A percentile compares a stretch with the other conserved stretches of the same genome.
phyloP scores from a whole-genome alignment of 2,329 filamentous ascomycete species.

The Colletotrichum liaoningense region DNA sequence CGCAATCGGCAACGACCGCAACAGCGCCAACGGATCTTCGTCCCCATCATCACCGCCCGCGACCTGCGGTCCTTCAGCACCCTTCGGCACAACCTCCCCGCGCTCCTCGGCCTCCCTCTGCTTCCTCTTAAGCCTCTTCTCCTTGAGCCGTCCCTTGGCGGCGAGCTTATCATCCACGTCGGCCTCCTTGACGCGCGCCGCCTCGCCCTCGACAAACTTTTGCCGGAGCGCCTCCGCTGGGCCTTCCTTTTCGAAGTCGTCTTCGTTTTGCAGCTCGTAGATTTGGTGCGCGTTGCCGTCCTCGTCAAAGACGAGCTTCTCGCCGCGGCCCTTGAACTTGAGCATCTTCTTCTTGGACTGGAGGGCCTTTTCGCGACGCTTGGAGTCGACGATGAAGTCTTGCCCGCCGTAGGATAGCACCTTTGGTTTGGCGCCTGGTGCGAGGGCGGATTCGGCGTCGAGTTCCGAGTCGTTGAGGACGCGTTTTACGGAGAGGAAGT shows the following conservation, averaged over 20 bases:
- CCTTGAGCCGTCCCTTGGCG: conserved; percentile 82
- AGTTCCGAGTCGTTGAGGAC: conserved; percentile 80
- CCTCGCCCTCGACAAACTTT: conserved; percentile 82
- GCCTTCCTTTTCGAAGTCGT: conserved; percentile 80
- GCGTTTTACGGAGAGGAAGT: conserved; percentile 91
- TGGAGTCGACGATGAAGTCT: conserved; percentile 88
- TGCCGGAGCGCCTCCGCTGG: conserved; percentile 80
- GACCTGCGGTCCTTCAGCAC: conserved; percentile 27
- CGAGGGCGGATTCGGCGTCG: conserved; percentile 59
- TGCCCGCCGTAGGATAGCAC: conserved; percentile 76
- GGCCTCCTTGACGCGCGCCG: conserved; percentile 75
- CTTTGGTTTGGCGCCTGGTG: conserved; percentile 57
- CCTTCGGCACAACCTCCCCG: conserved; percentile 43
- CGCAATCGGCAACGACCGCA: conserved; percentile 67
- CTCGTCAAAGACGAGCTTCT: conserved; percentile 91
- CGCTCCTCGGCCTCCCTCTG: conserved; percentile 69
- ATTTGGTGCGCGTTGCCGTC: conserved; percentile 86
- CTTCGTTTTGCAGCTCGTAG: conserved; percentile 90
- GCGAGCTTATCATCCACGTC: conserved; percentile 87
- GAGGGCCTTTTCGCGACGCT: conserved; percentile 94
- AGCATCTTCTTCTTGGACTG: conserved; percentile 94
- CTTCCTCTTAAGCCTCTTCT: conserved; percentile 81
- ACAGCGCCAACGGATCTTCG: conserved; percentile 67
- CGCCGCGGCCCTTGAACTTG: conserved; percentile 88
- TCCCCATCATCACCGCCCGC: conserved; percentile 50